Evolutionary conservation across 1,139 yeast genomes (phyloP), one percentile per base, ranked within the genome.

Genomic region (Yamadazyma epiphylla): DNA sequence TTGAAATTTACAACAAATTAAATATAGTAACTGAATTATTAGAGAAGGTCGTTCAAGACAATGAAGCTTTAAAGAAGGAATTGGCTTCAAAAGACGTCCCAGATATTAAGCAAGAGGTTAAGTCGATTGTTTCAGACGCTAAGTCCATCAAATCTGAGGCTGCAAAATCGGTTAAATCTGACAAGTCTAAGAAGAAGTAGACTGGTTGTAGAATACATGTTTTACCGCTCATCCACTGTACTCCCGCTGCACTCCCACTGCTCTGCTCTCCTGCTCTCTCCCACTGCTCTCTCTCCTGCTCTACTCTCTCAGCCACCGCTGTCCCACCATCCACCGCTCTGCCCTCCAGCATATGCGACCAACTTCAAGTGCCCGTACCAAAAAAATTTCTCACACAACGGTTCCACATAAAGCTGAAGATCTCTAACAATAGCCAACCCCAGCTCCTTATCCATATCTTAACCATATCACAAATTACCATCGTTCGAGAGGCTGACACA

Each of bases 1-100:
- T 66, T 46, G 77, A 71, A 33, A 48, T 83, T 26, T 71, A 76
- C 49, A 54, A 59, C 27, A 71, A 72, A 43, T 49, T 77, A 23
- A 74, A 70, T 31, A 58, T 60, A 33, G 59, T 72, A 46, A 64
- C 70, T 6, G 39, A 37, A 2, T 49, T 73, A 30, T 71, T 76
- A 10, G 64, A 64, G 29, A 39, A 48, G 1, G 61, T 74, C 9
- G 54, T 70, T 8, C 51, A 52, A 10, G 77, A 74, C 38, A 74
- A 74, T 38, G 44, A 55, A 26, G 56, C 55, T 19, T 50, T 70
- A 29, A 58, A 53, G 36, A 39, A 37, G 23, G 28, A 29, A 21
- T 27, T 32, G 20, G 20, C 31, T 41, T 25, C 26, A 42, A 24
- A 32, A 29, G 24, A 29, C 25, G 25, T 10, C 13, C 19, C 29